Percentiles rank a stretch among this genome's conserved stretches.
These are phyloP conservation scores for Elongisporangium undulatum DNA, from an alignment of 352 stramenopile genomes.

Conservation along the genomic window DNA sequence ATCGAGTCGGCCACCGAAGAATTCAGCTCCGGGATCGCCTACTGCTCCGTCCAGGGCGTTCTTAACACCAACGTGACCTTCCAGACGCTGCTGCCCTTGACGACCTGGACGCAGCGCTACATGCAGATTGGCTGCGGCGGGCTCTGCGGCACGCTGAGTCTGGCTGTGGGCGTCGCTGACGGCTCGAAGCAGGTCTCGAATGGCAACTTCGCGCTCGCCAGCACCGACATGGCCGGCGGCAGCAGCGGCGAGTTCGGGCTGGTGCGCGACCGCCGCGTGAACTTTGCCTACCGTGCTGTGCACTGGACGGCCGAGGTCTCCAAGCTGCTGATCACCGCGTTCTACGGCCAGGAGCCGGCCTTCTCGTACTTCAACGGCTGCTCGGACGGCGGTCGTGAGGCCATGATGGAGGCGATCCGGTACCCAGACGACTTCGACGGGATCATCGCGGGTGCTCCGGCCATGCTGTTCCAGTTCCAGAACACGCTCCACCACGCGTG, in stretches of 20 bases:
- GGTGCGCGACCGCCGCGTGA: slow-evolving; percentile 17
- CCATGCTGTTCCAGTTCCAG: slow-evolving; percentile 37
- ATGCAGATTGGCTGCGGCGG: slow-evolving; percentile 28
- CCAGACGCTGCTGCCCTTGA: slow-evolving; percentile 20
- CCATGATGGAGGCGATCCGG: slow-evolving; percentile 31
- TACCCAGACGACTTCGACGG: slow-evolving; percentile 38
- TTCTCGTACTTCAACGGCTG: slow-evolving; percentile 47
- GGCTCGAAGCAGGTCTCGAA: slow-evolving; percentile 14
- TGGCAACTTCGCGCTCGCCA: slow-evolving; percentile 24
- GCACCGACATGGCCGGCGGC: slow-evolving; percentile 24
- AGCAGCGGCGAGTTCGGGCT: slow-evolving; percentile 25
- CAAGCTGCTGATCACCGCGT: slow-evolving; percentile 34
- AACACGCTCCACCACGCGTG: slow-evolving; percentile 39
- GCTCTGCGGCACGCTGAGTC: slow-evolving; percentile 15
- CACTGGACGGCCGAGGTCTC: slow-evolving; percentile 27
- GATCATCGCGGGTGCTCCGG: slow-evolving; percentile 30
- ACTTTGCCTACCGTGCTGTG: slow-evolving; percentile 34
- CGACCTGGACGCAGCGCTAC: slow-evolving; percentile 34
- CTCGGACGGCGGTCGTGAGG: slow-evolving; percentile 34
- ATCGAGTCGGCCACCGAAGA: slow-evolving; percentile 17
- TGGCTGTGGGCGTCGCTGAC: slow-evolving; percentile 16
- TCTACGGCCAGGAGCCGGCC: slow-evolving; percentile 26
- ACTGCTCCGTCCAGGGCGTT: slow-evolving; percentile 27
- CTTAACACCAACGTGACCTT: slow-evolving; percentile 23
- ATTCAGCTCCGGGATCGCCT: slow-evolving; percentile 15